Evolutionary conservation across 176 grass and related monocot genomes (phyloP), one percentile per base, ranked within the genome.

Genomic region (Avena atlantica): DNA sequence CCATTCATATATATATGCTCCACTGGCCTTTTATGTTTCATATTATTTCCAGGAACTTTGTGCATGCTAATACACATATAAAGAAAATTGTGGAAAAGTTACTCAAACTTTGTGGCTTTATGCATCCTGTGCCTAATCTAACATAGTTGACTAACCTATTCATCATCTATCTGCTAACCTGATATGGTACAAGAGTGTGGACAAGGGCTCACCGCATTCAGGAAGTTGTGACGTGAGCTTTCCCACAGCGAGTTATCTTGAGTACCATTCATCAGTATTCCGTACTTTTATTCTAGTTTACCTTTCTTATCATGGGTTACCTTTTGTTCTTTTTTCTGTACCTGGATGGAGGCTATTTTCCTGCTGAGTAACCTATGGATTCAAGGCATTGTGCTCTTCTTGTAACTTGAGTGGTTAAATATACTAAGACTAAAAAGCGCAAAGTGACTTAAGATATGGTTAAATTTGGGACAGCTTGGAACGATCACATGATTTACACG

Each of bases 401-500:
- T 91, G 27, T 84, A 85, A 84, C 58, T 76, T 58, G 58, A 88
- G 6, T 84, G 60, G 53, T 79, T 80, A 69, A 29, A 76, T 80
- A 87, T 37, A 91, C 81, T 67, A 79, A 73, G 57, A 29, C 36
- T 60, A 51, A 8, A 91, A 91, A 68, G 81, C 81, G 76, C 65
- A 80, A 91, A 85, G 85, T 76, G 81, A 60, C 40, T 60, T 69
- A 50, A 61, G 89, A 85, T 88, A 88, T 85, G 59, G 25, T 91
- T 91, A 75, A 88, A 88, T 60, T 84, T 88, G 15, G 60, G 59
- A 59, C 62, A 76, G 68, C 81, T 84, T 81, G 60, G 67, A 67
- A 17, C 31, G 79, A 74, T 45, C 25, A 76, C 70, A 91, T 61
- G 59, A 52, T 70, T 76, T 84, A 88, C 81, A 91, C 85, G 58